These are phyloP conservation scores for Schwanniomyces vanrijiae DNA, from an alignment of 805 yeast genomes.

Conservation along the genomic window DNA sequence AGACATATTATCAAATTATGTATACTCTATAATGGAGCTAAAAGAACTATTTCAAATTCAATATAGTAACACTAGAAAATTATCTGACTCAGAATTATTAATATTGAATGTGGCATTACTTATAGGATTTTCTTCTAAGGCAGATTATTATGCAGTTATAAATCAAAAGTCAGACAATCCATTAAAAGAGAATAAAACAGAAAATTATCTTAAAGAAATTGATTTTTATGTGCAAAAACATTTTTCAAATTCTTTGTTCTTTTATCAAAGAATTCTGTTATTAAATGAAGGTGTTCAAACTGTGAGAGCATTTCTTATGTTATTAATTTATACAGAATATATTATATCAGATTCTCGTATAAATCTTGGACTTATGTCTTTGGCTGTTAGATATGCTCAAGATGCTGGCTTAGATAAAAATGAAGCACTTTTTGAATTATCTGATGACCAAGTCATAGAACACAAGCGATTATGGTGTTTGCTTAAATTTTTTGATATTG, in stretches of 20 bases:
- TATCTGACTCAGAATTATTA: conserved; percentile 31
- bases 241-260: conserved; percentile 41
- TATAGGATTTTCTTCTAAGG: too few relatives aligned
- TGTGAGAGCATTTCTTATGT: too few relatives aligned
- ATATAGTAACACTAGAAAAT: conserved; percentile 16
- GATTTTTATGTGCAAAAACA: conserved; percentile 19
- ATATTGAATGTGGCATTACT: conserved; percentile 25
- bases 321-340: too few relatives aligned
- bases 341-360: too few relatives aligned
- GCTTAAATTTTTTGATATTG: too few relatives aligned
- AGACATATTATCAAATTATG: conserved; percentile 18
- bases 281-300: conserved; percentile 56
- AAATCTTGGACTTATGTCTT: too few relatives aligned
- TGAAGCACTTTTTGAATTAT: too few relatives aligned
- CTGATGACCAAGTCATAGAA: too few relatives aligned
- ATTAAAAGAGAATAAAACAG: not conserved
- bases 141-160: too few relatives aligned
- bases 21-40: conserved; percentile 16
- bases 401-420: too few relatives aligned
- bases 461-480: too few relatives aligned
- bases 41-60: conserved; percentile 22
- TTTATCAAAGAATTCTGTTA: conserved; percentile 50
- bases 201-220: conserved; percentile 16
- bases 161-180: not conserved
- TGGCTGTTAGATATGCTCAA: too few relatives aligned